Conservation (phyloP, 352 stramenopile genomes). For the Phytopythium delawarense region DNA sequence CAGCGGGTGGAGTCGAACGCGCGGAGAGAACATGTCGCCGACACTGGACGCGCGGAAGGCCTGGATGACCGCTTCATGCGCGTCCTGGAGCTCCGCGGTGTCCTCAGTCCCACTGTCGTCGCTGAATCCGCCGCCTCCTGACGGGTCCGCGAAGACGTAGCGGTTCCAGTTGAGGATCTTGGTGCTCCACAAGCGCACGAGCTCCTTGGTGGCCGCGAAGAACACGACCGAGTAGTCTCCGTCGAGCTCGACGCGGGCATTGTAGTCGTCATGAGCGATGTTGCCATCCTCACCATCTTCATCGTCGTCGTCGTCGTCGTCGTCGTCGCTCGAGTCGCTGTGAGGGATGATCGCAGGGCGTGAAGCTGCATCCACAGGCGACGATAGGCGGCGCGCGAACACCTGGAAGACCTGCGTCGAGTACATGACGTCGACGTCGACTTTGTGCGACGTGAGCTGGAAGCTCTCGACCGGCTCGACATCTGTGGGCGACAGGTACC, state of each 20-base stretch:
- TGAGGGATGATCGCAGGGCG: constrained; percentile 12
- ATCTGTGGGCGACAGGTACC: constrained; percentile 36
- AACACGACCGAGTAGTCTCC: constrained; percentile 34
- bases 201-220: constrained; percentile 43
- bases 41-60: constrained; percentile 27
- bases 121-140: not conserved
- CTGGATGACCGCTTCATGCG: constrained; percentile 26
- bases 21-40: constrained; percentile 20
- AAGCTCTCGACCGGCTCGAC: constrained; percentile 43
- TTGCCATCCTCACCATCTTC: constrained; percentile 9
- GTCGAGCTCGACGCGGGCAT: constrained; percentile 2
- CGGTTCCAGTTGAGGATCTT: constrained; percentile 74
- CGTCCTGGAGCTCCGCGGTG: constrained; percentile 11
- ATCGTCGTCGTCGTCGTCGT: constrained; percentile 19
- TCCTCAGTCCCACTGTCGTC: constrained; percentile 9
- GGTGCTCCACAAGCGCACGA: constrained; percentile 44
- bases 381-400: constrained; percentile 19
- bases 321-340: constrained; percentile 21
- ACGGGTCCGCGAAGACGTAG: constrained; percentile 36
- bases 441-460: constrained; percentile 50
- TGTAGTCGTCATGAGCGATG: not conserved
- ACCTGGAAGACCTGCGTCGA: constrained; percentile 63
- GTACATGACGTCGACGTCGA: constrained; percentile 62
- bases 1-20: not conserved
- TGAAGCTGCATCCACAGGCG: constrained; percentile 2